These are phyloP conservation scores for Tolypocladium ovalisporum DNA, from an alignment of 2,329 filamentous ascomycete species.

Conservation along the genomic window DNA sequence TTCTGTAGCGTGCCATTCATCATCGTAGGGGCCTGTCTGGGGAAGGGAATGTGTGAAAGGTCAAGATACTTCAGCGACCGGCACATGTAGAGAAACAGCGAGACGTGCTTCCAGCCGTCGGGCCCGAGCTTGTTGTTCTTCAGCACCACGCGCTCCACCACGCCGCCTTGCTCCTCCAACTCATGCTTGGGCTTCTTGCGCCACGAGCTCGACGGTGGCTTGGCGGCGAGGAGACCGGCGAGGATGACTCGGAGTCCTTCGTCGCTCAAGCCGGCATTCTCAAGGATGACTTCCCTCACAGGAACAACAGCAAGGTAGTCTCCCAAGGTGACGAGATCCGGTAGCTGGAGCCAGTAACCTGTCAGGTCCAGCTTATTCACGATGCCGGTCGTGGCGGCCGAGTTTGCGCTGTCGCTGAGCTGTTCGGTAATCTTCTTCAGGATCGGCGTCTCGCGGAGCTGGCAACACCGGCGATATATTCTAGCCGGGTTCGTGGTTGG, in stretches of 20 bases:
- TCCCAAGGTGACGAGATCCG: constrained; percentile 76
- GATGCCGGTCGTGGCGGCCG: constrained; percentile 56
- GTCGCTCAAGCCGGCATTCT: constrained; percentile 79
- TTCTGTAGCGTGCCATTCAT: constrained; percentile 19
- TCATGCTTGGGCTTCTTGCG: constrained; percentile 35
- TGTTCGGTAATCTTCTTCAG: constrained; percentile 87
- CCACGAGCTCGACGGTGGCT: constrained; percentile 44
- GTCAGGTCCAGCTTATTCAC: constrained; percentile 76
- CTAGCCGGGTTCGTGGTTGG: constrained; percentile 86
- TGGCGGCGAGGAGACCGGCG: constrained; percentile 74
- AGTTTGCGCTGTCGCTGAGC: constrained; percentile 60
- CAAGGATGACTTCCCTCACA: constrained; percentile 73
- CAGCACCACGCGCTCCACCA: constrained; percentile 76
- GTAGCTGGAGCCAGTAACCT: constrained; percentile 70
- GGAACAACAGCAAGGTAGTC: constrained; percentile 93
- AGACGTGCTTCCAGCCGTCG: constrained; percentile 86
- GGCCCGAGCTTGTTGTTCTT: constrained; percentile 86
- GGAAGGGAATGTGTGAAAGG: constrained; percentile 74
- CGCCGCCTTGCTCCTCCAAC: constrained; percentile 46
- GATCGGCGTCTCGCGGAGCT: constrained; percentile 84
- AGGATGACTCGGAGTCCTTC: constrained; percentile 80
- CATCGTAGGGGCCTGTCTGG: constrained; percentile 26
- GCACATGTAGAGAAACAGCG: constrained; percentile 83
- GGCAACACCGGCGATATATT: constrained; percentile 91
- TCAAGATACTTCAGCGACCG: constrained; percentile 78